Conservation (phyloP, 2,329 filamentous ascomycete genomes). For the Amylocarpus encephaloides region DNA sequence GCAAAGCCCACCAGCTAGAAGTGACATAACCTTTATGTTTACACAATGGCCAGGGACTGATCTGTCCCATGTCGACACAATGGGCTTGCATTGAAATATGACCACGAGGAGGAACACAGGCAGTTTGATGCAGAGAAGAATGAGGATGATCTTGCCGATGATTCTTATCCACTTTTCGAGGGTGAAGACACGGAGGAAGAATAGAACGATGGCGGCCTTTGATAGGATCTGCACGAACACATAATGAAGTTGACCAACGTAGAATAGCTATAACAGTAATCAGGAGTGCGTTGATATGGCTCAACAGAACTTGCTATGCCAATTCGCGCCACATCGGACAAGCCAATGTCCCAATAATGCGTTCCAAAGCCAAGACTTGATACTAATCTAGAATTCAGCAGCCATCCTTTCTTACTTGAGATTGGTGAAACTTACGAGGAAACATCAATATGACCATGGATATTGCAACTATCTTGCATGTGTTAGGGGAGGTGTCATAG, state of each 20-base stretch:
- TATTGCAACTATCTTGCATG: neutral
- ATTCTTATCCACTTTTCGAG: neutral
- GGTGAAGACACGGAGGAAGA: slow-evolving; percentile 11
- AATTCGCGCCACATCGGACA: neutral
- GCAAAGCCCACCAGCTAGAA: slow-evolving; percentile 60
- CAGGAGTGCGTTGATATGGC: neutral
- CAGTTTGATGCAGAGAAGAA: slow-evolving; percentile 4
- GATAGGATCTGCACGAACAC: slow-evolving; percentile 9
- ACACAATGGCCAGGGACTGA: slow-evolving; percentile 39
- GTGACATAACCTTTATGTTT: slow-evolving; percentile 57
- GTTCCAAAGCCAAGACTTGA: neutral
- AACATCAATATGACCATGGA: neutral
- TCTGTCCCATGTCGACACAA: slow-evolving; percentile 10
- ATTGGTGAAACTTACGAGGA: neutral
- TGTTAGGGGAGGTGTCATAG: neutral
- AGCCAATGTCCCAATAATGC: neutral
- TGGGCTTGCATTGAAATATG: slow-evolving; percentile 14
- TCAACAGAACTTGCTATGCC: neutral
- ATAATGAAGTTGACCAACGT: slow-evolving; percentile 6
- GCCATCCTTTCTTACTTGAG: neutral
- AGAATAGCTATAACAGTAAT: slow-evolving; percentile 1
- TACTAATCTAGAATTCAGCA: neutral
- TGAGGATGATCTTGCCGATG: slow-evolving; percentile 1
- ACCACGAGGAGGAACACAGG: slow-evolving; percentile 10
- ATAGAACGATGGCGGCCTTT: slow-evolving; percentile 11